Evolutionary conservation across 257 asterid species (phyloP).

Genomic region (Solanum phureja): DNA sequence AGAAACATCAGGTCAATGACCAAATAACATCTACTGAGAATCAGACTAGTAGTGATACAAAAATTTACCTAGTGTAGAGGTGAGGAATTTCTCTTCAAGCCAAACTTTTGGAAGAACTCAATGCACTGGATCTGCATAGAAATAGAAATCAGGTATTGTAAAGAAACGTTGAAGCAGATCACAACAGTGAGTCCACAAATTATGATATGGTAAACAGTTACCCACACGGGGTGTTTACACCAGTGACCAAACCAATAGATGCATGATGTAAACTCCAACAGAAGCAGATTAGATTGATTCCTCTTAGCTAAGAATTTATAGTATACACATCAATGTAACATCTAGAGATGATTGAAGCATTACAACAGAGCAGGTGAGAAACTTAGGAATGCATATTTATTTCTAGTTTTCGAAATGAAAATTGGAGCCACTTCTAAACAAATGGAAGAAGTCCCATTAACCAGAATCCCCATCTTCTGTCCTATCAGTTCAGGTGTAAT

Average conservation of each 20-base stretch:
- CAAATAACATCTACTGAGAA: neutral
- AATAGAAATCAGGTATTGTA: neutral
- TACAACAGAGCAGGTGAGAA: neutral
- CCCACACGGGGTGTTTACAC: neutral
- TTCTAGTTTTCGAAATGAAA: neutral
- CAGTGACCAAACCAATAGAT: neutral
- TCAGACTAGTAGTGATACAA: neutral
- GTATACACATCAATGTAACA: neutral
- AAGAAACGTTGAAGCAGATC: neutral
- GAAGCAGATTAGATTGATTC: neutral
- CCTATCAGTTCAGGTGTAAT: neutral
- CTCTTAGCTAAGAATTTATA: neutral
- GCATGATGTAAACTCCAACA: neutral
- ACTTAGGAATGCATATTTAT: neutral
- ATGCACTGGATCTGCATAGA: neutral
- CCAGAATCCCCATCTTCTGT: neutral
- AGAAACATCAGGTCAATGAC: neutral
- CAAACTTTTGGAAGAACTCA: neutral
- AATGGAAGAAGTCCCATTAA: neutral
- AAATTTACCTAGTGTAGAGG: neutral
- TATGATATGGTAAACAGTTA: neutral
- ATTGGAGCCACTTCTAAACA: neutral
- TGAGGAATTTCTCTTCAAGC: neutral
- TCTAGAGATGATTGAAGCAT: neutral
- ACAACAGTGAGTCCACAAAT: neutral